Evolutionary conservation across 441 rosid species (phyloP), one percentile per base, ranked within the genome.

Genomic region (Theobroma grandiflorum): DNA sequence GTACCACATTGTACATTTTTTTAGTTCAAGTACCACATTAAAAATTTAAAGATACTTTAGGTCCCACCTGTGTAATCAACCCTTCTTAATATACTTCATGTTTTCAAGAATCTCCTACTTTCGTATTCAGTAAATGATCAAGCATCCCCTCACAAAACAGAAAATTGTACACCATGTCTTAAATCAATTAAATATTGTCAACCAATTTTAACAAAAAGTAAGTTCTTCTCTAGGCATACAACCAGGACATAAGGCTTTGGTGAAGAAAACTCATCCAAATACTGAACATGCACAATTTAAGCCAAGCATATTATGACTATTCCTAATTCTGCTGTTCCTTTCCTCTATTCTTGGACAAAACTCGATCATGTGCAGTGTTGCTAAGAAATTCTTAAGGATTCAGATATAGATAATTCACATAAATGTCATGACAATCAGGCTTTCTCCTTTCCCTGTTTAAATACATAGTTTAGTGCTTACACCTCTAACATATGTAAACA

Each of bases 241-340:
- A 26, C 1, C 31, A 26, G 31, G 7, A 6, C 6, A 40, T 40
- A 40, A 55, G 31, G 62, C 62, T 20, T 20, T 57, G 11, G 33
- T 20, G 2, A 68, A 11, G 72, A 43, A 68, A 20, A 4, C 53
- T 68, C 53, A 10, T 8, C 8, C 72, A 66, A 10, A 66, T 40
- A 8, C 3, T 9, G 33, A 66, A 8, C 52, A 42, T n/a, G 3
- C 49, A n/a, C 12, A 42, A 26, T 42, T 68, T 0, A 14, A 38
- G 6, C 3, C 3, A 0, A 42, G 53, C 72, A 67, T 42, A 67
- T 10, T 42, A 43, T 67, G 35, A 67, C 15, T 8, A 57, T 42
- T 68, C 72, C 55, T 68, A 68, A 68, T 43, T 68, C 15, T 43
- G 67, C n/a, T 18, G 45, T 40, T 66, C 57, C 10, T 62, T 62